phyloP scores from a whole-genome alignment of 805 yeast species.

The Kazachstania taianensis region DNA sequence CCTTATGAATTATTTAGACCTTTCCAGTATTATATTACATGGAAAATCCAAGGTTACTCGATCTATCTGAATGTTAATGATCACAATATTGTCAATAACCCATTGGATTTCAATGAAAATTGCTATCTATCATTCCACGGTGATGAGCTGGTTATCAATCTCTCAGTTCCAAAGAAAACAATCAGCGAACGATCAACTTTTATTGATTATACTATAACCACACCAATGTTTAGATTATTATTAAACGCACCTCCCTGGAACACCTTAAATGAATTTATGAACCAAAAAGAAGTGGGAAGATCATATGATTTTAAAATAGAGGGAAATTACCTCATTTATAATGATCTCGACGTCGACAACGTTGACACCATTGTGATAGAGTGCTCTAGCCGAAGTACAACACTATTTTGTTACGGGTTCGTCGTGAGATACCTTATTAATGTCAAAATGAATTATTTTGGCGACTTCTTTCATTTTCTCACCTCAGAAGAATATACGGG shows the following conservation, averaged over 20 bases:
- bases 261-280: conserved; percentile 64
- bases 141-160: conserved; percentile 36
- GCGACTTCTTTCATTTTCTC: conserved; percentile 70
- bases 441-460: conserved; percentile 82
- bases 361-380: conserved; percentile 61
- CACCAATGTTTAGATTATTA: conserved; percentile 52
- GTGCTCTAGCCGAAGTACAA: conserved; percentile 55
- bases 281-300: conserved; percentile 53
- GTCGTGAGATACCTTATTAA: conserved; percentile 64
- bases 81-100: conserved; percentile 78
- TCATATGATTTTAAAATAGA: conserved; percentile 48
- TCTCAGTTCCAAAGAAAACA: conserved; percentile 50
- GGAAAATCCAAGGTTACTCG: conserved; percentile 50
- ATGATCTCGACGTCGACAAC: conserved; percentile 50
- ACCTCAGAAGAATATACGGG: conserved; percentile 74
- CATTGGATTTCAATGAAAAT: conserved; percentile 75
- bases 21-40: conserved; percentile 46
- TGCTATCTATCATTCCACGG: conserved; percentile 69
- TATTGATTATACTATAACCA: conserved; percentile 39
- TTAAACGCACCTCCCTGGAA: conserved; percentile 89
- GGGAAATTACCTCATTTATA: conserved; percentile 58
- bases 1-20: conserved; percentile 76
- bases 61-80: conserved; percentile 76
- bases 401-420: conserved; percentile 69
- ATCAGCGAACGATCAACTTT: conserved; percentile 43